Evolutionary conservation across 2,329 filamentous ascomycete genomes (phyloP), one percentile per base, ranked within the genome.

Genomic region (Pleoardoris graminearum): DNA sequence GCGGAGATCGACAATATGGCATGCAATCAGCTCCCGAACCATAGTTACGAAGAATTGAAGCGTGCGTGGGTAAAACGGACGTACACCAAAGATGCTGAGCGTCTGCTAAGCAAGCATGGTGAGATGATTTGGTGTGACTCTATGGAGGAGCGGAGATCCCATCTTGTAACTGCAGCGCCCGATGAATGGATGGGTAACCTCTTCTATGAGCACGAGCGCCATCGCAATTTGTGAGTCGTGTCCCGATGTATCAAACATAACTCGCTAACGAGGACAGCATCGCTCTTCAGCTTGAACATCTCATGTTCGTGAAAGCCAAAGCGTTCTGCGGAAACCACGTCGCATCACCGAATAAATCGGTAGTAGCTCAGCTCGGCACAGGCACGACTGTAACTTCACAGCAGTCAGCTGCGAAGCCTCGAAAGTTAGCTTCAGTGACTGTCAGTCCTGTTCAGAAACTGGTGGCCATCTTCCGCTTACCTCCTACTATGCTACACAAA

Each of bases 201-300:
- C 7, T 54, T 44, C 30, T 54, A 33, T 12, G 22, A 47, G 8
- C 22, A 38, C n/a, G 7, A 22, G 4, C 19, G 37, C 7, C 47
- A 51, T 21, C 37, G 47, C 6, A 5, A 21, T 3, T 54, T 50
- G 42, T 42, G 16, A 47, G 42, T 42, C 43, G 19, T 17, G 16
- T 16, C n/a, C n/a, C 4, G 7, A 8, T 16, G 2, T 42, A 14
- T 27, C 21, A n/a, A 2, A 8, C 19, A 16, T 14, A 27, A 16
- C 19, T 1, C 7, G 12, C 8, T 27, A 12, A 35, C 29, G 29
- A 43, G 3, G 8, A 21, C 25, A 51, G 48, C 19, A 58, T 52
- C 21, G 32, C 27, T 11, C 33, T 58, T 7, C 55, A 58, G 14
- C 45, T 55, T 4, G 51, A 55, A 41, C 55, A 58, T 39, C 36